Evolutionary conservation across 2,329 filamentous ascomycete genomes (phyloP).

Genomic region (Rhinocladiella similis): DNA sequence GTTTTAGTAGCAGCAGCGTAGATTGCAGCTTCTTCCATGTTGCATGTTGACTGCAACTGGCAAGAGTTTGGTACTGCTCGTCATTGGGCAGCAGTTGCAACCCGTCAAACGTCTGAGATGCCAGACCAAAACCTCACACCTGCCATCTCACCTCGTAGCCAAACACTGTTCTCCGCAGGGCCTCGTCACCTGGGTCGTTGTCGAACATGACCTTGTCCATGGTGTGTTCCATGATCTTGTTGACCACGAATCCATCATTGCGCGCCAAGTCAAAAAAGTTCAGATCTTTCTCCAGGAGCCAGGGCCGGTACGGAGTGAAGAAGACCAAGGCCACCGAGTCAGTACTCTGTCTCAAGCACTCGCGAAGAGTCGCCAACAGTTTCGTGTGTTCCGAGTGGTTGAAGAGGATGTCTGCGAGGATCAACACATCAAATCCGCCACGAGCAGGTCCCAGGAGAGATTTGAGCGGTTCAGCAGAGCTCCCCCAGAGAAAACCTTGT

Average conservation of each 20-base stretch:
- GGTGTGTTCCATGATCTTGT: conserved; percentile 76
- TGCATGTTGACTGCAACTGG: not conserved
- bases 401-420: conserved; percentile 88
- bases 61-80: not conserved
- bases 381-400: conserved; percentile 84
- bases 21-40: not conserved
- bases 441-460: conserved; percentile 48
- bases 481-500: conserved; percentile 83
- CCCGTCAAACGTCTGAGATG: not conserved
- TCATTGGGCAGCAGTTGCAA: conserved; percentile 1
- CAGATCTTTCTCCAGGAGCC: conserved; percentile 82
- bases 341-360: conserved; percentile 60
- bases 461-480: conserved; percentile 59
- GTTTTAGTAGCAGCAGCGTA: not conserved
- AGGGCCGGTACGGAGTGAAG: conserved; percentile 91
- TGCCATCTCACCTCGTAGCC: conserved; percentile 72
- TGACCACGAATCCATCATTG: conserved; percentile 70
- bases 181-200: conserved; percentile 80
- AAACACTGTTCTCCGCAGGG: conserved; percentile 77
- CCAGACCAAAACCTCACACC: conserved; percentile 1
- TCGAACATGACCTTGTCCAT: conserved; percentile 89
- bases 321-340: conserved; percentile 76
- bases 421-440: conserved; percentile 70
- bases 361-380: conserved; percentile 69
- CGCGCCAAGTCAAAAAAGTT: conserved; percentile 79